A percentile compares a stretch with the other conserved stretches of the same genome.
phyloP scores from a whole-genome alignment of 371 early-diverging fungal species.

The Circinella minor region DNA sequence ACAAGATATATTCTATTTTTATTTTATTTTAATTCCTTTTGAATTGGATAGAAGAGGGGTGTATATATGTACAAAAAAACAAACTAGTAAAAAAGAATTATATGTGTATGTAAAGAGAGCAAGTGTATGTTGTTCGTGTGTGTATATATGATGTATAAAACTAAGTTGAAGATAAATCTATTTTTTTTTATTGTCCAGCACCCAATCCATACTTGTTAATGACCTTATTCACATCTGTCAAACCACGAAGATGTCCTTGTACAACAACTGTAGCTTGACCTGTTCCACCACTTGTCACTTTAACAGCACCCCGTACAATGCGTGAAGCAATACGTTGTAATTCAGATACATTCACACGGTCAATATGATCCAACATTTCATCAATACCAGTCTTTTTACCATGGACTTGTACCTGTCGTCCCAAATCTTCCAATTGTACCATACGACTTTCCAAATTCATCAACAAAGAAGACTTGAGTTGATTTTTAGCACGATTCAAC shows the following conservation, averaged over 20 bases:
- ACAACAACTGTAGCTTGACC: conserved; percentile 62
- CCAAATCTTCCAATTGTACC: conserved; percentile 95
- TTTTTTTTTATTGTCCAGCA: conserved; percentile 16
- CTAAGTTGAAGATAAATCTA: too few relatives aligned
- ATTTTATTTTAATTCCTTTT: too few relatives aligned
- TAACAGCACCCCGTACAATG: conserved; percentile 61
- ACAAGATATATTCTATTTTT: too few relatives aligned
- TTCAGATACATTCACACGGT: conserved; percentile 72
- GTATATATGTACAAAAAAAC: background rate
- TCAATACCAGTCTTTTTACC: conserved; percentile 76
- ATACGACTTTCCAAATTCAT: conserved; percentile 93
- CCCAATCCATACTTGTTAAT: conserved; percentile 49
- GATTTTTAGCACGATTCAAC: conserved; percentile 92
- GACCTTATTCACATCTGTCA: conserved; percentile 47
- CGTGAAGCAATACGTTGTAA: conserved; percentile 70
- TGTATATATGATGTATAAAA: too few relatives aligned
- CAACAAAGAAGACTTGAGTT: conserved; percentile 87
- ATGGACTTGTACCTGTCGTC: conserved; percentile 87
- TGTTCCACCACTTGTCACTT: conserved; percentile 56
- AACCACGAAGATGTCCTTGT: conserved; percentile 54
- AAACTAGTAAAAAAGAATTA: background rate
- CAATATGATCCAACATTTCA: conserved; percentile 80
- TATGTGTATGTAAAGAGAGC: too few relatives aligned
- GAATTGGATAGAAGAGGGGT: background rate
- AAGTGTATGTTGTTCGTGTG: too few relatives aligned